A percentile compares a stretch with the other conserved stretches of the same genome.
phyloP scores from a whole-genome alignment of 139 green algal species.

The Chlamydomonas sp. region DNA sequence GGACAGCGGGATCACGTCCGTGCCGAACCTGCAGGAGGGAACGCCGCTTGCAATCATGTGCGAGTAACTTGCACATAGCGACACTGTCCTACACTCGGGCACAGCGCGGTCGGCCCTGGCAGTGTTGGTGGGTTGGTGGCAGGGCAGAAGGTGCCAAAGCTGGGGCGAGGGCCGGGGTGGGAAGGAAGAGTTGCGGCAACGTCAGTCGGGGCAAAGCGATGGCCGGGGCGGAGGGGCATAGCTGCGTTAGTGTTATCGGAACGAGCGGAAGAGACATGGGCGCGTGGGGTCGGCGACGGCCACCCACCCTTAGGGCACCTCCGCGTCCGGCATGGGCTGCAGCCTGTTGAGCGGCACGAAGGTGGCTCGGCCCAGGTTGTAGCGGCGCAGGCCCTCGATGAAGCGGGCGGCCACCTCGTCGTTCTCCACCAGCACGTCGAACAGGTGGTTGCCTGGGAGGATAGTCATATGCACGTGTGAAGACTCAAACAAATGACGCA shows the following conservation, averaged over 20 bases:
- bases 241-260: no score
- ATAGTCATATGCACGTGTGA: no score
- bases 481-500: no score
- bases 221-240: no score
- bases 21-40: slow-evolving; percentile 46
- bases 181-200: neutral
- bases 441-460: slow-evolving; percentile 64
- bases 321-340: neutral
- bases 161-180: neutral
- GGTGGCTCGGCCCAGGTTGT: slow-evolving; percentile 84
- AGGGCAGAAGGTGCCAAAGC: neutral
- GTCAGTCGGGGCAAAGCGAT: no score
- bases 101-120: neutral
- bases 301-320: slow-evolving; percentile 2
- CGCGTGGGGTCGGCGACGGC: no score
- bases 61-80: neutral
- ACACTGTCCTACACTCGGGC: neutral
- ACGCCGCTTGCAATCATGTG: no score
- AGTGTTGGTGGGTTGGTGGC: no score
- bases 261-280: no score
- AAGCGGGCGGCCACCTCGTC: slow-evolving; percentile 72
- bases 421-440: slow-evolving; percentile 89
- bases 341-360: slow-evolving; percentile 96
- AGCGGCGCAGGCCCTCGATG: slow-evolving; percentile 76
- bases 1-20: slow-evolving; percentile 79